Conservation (phyloP, 192 early-diverging fungal genomes). For the Martensiomyces pterosporus region DNA sequence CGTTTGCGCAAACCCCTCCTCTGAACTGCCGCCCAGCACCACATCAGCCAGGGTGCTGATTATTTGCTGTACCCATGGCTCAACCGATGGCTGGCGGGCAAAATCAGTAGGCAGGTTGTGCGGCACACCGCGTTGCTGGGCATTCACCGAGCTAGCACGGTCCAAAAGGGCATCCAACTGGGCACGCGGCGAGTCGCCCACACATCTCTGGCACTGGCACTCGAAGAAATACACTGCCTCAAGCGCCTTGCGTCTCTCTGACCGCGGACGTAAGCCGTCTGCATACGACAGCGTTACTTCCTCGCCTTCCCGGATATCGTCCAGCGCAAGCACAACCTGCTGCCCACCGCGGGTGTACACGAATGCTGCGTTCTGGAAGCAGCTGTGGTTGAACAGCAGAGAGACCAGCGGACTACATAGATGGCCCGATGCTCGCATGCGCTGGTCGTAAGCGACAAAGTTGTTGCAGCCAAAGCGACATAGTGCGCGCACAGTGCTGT, state of each 20-base stretch:
- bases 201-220: constrained; percentile 33
- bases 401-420: constrained; percentile 40
- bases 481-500: constrained; percentile 10
- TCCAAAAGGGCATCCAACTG: constrained; percentile 27
- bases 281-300: constrained; percentile 33
- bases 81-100: constrained; percentile 8
- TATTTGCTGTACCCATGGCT: constrained; percentile 13
- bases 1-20: neutral
- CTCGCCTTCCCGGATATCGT: constrained; percentile 18
- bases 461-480: constrained; percentile 42
- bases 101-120: constrained; percentile 23
- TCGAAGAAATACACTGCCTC: constrained; percentile 36
- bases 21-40: neutral
- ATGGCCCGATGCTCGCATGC: constrained; percentile 9
- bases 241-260: constrained; percentile 13
- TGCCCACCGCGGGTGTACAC: constrained; percentile 5
- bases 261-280: constrained; percentile 25
- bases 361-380: constrained; percentile 27
- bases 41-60: neutral
- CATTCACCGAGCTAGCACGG: neutral
- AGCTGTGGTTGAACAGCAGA: constrained; percentile 46
- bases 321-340: constrained; percentile 24
- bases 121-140: constrained; percentile 11
- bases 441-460: constrained; percentile 24
- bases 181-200: neutral